Percentiles rank a stretch among this genome's conserved stretches.
Conservation (phyloP, 2,329 filamentous ascomycete species). For the Plenodomus biglobosus region DNA sequence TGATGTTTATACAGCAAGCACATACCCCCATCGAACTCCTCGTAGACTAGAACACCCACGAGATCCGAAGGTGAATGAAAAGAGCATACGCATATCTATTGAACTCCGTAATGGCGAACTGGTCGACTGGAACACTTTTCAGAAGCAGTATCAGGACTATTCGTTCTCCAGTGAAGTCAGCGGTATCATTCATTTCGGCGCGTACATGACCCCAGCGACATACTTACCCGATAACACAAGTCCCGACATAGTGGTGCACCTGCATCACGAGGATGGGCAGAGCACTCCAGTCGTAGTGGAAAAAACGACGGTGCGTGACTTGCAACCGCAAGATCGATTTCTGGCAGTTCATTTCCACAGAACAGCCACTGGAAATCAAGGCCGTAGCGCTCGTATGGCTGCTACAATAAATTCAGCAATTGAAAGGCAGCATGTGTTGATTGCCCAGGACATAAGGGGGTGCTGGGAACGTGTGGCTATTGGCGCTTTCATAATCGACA, state of each 20-base stretch:
- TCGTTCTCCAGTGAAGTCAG: background rate
- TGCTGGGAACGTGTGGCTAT: conserved; percentile 12
- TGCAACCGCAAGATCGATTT: background rate
- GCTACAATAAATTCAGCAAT: too few species aligned
- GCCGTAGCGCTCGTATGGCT: background rate
- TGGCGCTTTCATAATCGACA: conserved; percentile 3
- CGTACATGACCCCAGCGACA: background rate
- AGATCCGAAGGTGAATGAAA: conserved; percentile 7
- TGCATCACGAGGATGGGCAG: background rate
- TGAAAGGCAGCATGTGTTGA: conserved; percentile 3
- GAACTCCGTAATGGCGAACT: conserved; percentile 1
- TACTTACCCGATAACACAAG: background rate
- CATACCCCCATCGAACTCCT: background rate
- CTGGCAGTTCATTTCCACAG: background rate
- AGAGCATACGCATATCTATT: conserved; percentile 1
- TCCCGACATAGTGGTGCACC: background rate
- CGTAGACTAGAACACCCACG: background rate
- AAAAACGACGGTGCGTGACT: background rate
- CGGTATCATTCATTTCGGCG: conserved; percentile 2
- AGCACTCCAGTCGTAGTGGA: background rate
- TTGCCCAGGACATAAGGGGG: conserved; percentile 3
- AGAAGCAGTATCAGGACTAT: conserved; percentile 5
- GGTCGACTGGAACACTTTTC: conserved; percentile 7
- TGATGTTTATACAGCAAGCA: conserved; percentile 1
- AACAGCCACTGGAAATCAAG: background rate